Percentiles rank a stretch among this genome's conserved stretches.
Evolutionary conservation across 148 eudicot species (phyloP).

Genomic region (Rhododendron henanense): DNA sequence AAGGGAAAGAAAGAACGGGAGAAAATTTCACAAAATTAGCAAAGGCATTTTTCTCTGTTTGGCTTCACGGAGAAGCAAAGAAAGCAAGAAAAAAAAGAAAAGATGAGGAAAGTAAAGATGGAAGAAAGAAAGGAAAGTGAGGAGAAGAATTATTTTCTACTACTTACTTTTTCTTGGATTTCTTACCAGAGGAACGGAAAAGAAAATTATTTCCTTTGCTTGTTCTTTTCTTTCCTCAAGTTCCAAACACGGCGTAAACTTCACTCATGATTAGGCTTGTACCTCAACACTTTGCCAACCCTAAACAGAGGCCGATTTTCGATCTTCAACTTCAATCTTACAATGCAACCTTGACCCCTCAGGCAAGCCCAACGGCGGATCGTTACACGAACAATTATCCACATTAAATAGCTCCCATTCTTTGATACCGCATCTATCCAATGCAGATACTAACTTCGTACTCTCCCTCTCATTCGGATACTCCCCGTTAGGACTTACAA

Average conservation of each 20-base stretch:
- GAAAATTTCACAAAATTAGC: not conserved
- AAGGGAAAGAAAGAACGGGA: not conserved
- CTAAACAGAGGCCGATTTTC: conserved; percentile 20
- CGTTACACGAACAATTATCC: conserved; percentile 76
- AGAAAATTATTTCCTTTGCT: not conserved
- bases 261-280: not conserved
- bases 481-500: conserved; percentile 73
- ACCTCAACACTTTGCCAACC: not conserved
- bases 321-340: conserved; percentile 32
- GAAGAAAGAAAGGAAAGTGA: not conserved
- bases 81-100: not conserved
- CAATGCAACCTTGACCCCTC: conserved; percentile 72
- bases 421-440: conserved; percentile 74
- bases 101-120: not conserved
- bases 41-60: not conserved
- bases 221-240: not conserved
- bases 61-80: not conserved
- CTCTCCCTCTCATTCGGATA: conserved; percentile 49
- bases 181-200: not conserved
- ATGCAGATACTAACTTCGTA: conserved; percentile 43
- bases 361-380: conserved; percentile 77
- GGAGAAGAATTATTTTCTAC: not conserved
- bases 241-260: not conserved
- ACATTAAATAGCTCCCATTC: conserved; percentile 83
- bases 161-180: not conserved